phyloP scores from a whole-genome alignment of 257 asterid species.

The Solanum sparsipilum region DNA sequence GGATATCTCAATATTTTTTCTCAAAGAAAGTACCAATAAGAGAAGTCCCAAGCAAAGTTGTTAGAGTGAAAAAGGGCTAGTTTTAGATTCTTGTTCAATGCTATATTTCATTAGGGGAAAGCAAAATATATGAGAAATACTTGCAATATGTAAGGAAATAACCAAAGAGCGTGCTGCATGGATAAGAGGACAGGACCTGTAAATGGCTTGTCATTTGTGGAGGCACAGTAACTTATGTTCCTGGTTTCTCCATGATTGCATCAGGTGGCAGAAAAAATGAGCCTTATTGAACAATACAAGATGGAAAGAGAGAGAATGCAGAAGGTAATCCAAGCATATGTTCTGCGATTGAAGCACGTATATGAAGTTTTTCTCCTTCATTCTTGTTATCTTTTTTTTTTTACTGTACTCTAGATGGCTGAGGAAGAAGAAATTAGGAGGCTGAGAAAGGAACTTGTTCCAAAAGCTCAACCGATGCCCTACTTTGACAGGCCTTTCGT shows the following conservation, averaged over 20 bases:
- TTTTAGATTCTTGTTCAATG: background rate
- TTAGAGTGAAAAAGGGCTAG: background rate
- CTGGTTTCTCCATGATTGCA: background rate
- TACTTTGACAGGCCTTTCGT: slow-evolving; percentile 85
- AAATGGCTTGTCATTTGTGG: background rate
- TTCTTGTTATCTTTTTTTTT: background rate
- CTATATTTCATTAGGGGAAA: background rate
- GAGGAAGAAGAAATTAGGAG: slow-evolving; percentile 90
- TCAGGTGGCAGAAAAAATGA: slow-evolving; percentile 68
- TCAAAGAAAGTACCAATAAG: background rate
- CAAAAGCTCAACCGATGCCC: slow-evolving; percentile 97
- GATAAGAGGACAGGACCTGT: background rate
- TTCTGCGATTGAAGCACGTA: background rate
- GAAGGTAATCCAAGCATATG: slow-evolving; percentile 38
- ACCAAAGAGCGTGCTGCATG: background rate
- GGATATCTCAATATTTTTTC: background rate
- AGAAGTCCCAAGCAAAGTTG: background rate
- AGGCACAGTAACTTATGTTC: background rate
- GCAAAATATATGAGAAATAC: background rate
- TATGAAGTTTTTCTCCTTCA: background rate
- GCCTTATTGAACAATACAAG: slow-evolving; percentile 56
- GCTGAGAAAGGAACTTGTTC: slow-evolving; percentile 82
- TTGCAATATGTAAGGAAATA: background rate
- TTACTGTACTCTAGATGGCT: slow-evolving; percentile 30
- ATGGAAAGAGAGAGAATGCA: slow-evolving; percentile 70